Percentiles rank a stretch among this genome's conserved stretches.
Conservation (phyloP, 371 early-diverging fungal species). For the Amoeboradix gromovi region DNA sequence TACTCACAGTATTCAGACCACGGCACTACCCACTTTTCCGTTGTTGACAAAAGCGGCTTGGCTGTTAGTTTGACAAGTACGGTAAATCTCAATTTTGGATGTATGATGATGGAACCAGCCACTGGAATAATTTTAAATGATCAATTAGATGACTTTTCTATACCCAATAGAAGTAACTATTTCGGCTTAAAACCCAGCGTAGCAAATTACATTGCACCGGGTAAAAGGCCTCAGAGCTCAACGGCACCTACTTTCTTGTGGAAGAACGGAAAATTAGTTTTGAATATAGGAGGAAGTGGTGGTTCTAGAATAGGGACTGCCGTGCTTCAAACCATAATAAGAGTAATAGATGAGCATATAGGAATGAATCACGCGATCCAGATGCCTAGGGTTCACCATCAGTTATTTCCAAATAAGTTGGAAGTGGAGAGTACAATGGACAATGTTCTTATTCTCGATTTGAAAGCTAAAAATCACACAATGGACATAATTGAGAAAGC, state of each 20-base stretch:
- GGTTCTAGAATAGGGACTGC: constrained; percentile 76
- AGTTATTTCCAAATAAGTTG: constrained; percentile 47
- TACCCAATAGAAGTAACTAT: constrained; percentile 44
- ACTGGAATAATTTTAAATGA: constrained; percentile 94
- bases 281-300: constrained; percentile 71
- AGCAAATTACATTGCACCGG: constrained; percentile 49
- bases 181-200: constrained; percentile 56
- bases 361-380: constrained; percentile 39
- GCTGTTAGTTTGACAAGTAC: constrained; percentile 80
- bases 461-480: no score
- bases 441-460: no score
- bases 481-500: no score
- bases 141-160: constrained; percentile 93
- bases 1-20: no score
- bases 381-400: constrained; percentile 65
- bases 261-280: constrained; percentile 28
- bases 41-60: constrained; percentile 48
- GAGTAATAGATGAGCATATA: constrained; percentile 34
- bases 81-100: constrained; percentile 81
- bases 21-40: constrained; percentile 90
- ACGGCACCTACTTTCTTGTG: constrained; percentile 60
- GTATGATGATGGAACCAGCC: constrained; percentile 54
- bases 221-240: constrained; percentile 76
- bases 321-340: constrained; percentile 40
- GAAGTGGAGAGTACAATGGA: constrained; percentile 11